Evolutionary conservation across 169 alveolate genomes (phyloP).

Genomic region (Plasmodium yoelii): DNA sequence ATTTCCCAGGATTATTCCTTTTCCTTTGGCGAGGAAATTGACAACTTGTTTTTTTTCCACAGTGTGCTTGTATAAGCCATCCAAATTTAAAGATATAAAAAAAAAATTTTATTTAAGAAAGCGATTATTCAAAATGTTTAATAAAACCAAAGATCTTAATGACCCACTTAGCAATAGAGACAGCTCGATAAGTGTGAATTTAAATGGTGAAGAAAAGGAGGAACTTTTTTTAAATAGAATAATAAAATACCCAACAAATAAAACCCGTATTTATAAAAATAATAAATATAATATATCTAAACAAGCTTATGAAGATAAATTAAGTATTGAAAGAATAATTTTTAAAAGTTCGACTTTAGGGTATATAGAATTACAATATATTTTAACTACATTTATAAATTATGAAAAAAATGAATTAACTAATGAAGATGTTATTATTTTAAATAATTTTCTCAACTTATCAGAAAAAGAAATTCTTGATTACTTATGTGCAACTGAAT

Average conservation of each 20-base stretch:
- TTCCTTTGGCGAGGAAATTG: too few species aligned
- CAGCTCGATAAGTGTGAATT: not conserved
- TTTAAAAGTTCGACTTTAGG: constrained; percentile 49
- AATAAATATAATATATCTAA: constrained; percentile 51
- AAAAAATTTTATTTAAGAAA: constrained; percentile 58
- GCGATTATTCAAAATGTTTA: constrained; percentile 25
- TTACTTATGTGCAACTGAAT: constrained; percentile 47
- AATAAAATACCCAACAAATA: constrained; percentile 19
- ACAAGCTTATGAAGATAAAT: not conserved
- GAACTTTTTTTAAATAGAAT: constrained; percentile 33
- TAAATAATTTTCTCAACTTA: constrained; percentile 38
- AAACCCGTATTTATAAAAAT: constrained; percentile 49
- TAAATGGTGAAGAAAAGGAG: not conserved
- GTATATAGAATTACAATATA: constrained; percentile 65
- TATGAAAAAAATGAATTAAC: constrained; percentile 34
- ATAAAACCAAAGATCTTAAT: too few species aligned
- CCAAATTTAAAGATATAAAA: constrained; percentile 53
- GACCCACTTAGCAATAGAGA: constrained; percentile 1
- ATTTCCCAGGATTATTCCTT: too few species aligned
- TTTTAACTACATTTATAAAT: constrained; percentile 50
- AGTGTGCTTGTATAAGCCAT: constrained; percentile 55
- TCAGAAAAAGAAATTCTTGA: constrained; percentile 72
- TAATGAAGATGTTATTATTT: constrained; percentile 24
- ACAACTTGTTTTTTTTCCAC: constrained; percentile 30
- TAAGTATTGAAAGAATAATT: constrained; percentile 35